Base-by-base conservation (phyloP, 2,329 filamentous ascomycete genomes). In the Chaetomiaceae sp. region DNA sequence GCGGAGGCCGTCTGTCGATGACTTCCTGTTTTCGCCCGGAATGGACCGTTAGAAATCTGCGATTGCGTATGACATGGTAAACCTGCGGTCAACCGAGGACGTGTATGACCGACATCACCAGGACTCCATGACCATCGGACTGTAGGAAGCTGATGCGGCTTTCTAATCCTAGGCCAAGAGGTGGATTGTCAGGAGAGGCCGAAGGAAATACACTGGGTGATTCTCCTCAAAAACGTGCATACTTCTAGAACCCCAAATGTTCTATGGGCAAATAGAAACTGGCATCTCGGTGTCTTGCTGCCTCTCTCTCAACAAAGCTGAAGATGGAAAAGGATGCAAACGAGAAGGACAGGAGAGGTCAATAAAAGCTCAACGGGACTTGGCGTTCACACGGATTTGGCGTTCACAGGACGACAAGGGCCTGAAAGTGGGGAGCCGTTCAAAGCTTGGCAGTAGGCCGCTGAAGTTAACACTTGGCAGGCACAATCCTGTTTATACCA, bases 1-100 rank as follows among this genome's bases (percentile, higher is more conserved):
- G 53, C 43, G 42, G 53, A 51, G 43, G 48, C 29, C n/a, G 5
- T 27, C n/a, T 51, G 53, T 48, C 53, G 53, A 51, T 51, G 48
- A 41, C 38, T 51, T 46, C 52, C 52, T 47, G 41, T 47, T 54
- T 54, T 5, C 18, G 23, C 23, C 42, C 47, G 36, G 47, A 29
- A 48, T 44, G 43, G 44, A 51, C 43, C 23, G 30, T 13, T 18
- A 44, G 42, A 25, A 36, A 16, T n/a, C 27, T 38, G 54, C 25
- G 30, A 44, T 51, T 48, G 51, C 51, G 51, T 48, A 48, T 38
- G 32, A 8, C 23, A 36, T 43, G 29, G 25, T 53, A 44, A 44
- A 51, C 29, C 7, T 41, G 47, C 53, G 48, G 42, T 43, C 30
- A 41, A 34, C 53, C 53, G 48, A 18, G 29, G 29, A 40, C 13